These are phyloP conservation scores for Stylosanthes scabra DNA, from an alignment of 331 rosid genomes.

Conservation along the genomic window DNA sequence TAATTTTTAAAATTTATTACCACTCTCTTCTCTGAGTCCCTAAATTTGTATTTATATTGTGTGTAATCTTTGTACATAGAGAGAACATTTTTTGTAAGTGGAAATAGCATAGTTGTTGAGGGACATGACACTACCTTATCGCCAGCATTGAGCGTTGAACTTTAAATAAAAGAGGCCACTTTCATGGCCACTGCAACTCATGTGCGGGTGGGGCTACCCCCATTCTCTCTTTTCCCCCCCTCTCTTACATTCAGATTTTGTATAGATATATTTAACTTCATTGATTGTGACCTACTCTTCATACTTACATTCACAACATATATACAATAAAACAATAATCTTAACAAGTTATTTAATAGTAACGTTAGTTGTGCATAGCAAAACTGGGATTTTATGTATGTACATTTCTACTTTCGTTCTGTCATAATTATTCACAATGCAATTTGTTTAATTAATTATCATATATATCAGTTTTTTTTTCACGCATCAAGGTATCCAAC, in stretches of 20 bases:
- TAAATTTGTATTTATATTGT: neutral
- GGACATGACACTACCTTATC: conserved; percentile 41
- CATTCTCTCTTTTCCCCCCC: neutral
- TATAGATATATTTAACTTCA: neutral
- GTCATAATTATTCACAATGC: too few relatives aligned
- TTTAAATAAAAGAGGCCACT: conserved; percentile 43
- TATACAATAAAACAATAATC: neutral
- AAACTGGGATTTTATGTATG: too few relatives aligned
- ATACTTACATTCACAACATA: neutral
- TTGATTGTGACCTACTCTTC: conserved; percentile 1
- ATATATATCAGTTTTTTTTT: too few relatives aligned
- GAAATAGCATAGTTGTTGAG: conserved; percentile 12
- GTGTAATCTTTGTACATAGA: neutral
- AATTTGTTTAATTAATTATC: too few relatives aligned
- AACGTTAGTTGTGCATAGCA: too few relatives aligned
- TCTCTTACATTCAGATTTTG: neutral
- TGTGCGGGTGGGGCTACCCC: conserved; percentile 38
- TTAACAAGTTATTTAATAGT: neutral
- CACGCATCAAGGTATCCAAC: too few relatives aligned
- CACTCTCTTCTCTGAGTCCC: too few relatives aligned
- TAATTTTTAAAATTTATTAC: too few relatives aligned
- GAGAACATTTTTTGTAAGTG: neutral
- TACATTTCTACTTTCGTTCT: too few relatives aligned
- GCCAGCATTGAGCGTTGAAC: conserved; percentile 40
- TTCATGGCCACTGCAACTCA: conserved; percentile 35